Conservation (phyloP, 202 grass and related monocot species). For the Elaeis oleifera region DNA sequence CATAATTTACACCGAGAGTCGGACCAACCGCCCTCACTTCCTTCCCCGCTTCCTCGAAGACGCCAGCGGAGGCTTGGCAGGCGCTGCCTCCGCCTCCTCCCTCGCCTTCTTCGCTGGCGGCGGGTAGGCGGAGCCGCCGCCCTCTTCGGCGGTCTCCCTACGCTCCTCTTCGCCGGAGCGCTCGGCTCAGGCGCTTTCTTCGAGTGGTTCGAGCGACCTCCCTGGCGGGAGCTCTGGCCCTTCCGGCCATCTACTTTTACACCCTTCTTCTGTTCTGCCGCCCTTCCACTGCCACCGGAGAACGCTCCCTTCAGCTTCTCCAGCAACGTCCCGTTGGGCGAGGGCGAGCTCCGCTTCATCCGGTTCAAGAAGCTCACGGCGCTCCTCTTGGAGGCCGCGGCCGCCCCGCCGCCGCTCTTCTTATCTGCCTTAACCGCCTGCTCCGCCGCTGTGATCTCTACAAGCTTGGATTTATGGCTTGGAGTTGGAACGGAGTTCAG, state of each 20-base stretch:
- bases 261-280: conserved; percentile 42
- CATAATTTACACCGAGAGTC: no score
- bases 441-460: conserved; percentile 3
- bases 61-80: conserved; percentile 8
- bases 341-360: conserved; percentile 43
- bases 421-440: conserved; percentile 39
- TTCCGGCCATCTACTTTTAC: conserved; percentile 35
- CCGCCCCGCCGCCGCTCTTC: conserved; percentile 17
- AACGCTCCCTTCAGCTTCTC: conserved; percentile 23
- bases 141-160: conserved; percentile 65
- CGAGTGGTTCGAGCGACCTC: conserved; percentile 9
- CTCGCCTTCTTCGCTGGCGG: conserved; percentile 53
- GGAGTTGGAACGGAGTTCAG: conserved; percentile 7
- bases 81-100: conserved; percentile 24
- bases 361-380: conserved; percentile 70
- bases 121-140: conserved; percentile 29
- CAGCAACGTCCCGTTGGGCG: conserved; percentile 8
- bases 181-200: conserved; percentile 29
- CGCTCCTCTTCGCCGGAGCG: conserved; percentile 39
- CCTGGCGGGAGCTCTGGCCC: conserved; percentile 6
- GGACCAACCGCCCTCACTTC: neutral
- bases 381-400: conserved; percentile 27
- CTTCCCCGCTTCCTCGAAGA: conserved; percentile 41
- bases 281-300: neutral
- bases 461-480: conserved; percentile 27